Percentiles rank a stretch among this genome's conserved stretches.
These are phyloP conservation scores for Serendipita vermifera DNA, from an alignment of 768 basidiomycete species.

Conservation along the genomic window DNA sequence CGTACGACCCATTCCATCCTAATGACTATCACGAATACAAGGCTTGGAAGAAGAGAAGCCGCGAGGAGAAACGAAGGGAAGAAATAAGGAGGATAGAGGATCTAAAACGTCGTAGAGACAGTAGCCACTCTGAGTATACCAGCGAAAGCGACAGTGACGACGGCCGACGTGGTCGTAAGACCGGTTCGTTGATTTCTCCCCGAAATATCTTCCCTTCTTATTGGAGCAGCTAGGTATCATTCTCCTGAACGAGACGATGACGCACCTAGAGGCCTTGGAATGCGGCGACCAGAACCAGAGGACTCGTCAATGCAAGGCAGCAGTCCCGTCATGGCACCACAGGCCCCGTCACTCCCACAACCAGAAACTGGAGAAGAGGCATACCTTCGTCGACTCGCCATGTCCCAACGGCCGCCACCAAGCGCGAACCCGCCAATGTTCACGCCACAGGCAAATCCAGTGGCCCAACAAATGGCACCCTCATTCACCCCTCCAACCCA, in stretches of 20 bases:
- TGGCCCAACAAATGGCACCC: too few relatives aligned
- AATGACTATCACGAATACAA: constrained; percentile 88
- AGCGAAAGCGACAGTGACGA: constrained; percentile 38
- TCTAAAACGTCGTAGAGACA: constrained; percentile 43
- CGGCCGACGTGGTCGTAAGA: constrained; percentile 49
- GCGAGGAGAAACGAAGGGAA: constrained; percentile 55
- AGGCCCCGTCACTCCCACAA: constrained; percentile 10
- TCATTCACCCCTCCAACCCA: too few relatives aligned
- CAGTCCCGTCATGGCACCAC: not conserved
- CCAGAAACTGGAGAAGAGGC: constrained; percentile 54
- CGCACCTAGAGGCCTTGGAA: constrained; percentile 33
- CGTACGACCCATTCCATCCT: constrained; percentile 69
- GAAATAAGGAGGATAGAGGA: constrained; percentile 35
- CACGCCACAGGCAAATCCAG: too few relatives aligned
- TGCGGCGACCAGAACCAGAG: constrained; percentile 39
- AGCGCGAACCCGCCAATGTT: constrained; percentile 6
- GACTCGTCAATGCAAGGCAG: constrained; percentile 20
- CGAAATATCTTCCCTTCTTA: constrained; percentile 3
- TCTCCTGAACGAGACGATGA: constrained; percentile 33
- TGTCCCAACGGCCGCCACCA: constrained; percentile 31
- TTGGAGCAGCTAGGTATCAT: constrained; percentile 12
- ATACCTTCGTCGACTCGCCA: constrained; percentile 46
- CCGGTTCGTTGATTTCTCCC: constrained; percentile 37
- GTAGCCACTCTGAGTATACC: constrained; percentile 36
- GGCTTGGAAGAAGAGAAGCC: constrained; percentile 60